These are phyloP conservation scores for Torulaspora quercuum DNA, from an alignment of 805 yeast genomes.

Conservation along the genomic window DNA sequence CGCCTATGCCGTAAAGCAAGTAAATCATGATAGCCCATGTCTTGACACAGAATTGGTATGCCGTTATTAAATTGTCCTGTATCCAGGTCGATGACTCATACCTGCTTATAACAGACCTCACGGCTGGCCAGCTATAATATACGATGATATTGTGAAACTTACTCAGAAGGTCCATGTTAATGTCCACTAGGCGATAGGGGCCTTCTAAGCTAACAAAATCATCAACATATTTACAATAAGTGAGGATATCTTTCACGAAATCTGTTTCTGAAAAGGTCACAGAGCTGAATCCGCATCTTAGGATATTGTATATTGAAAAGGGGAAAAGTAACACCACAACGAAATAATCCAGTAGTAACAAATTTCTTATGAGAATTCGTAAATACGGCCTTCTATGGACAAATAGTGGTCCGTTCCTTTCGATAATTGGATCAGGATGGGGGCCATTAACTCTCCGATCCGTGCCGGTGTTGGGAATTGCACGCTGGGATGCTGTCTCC, in stretches of 20 bases:
- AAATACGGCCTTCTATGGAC: slow-evolving; percentile 26
- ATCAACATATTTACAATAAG: slow-evolving; percentile 24
- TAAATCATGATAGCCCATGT: slow-evolving; percentile 22
- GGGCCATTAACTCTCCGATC: not conserved
- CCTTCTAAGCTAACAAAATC: slow-evolving; percentile 29
- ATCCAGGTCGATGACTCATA: slow-evolving; percentile 6
- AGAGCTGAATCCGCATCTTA: slow-evolving; percentile 29
- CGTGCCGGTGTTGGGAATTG: not conserved
- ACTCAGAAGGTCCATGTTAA: slow-evolving; percentile 25
- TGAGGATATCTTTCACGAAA: slow-evolving; percentile 26
- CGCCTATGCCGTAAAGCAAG: slow-evolving; percentile 29
- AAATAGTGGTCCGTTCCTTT: slow-evolving; percentile 16
- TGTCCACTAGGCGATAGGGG: slow-evolving; percentile 15
- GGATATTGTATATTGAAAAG: slow-evolving; percentile 32
- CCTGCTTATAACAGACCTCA: slow-evolving; percentile 5
- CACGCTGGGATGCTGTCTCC: slow-evolving; percentile 1
- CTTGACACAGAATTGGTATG: slow-evolving; percentile 25
- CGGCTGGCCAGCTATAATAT: slow-evolving; percentile 27
- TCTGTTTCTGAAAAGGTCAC: slow-evolving; percentile 33
- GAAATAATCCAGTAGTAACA: slow-evolving; percentile 31
- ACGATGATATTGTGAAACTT: slow-evolving; percentile 35
- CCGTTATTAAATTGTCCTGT: slow-evolving; percentile 6
- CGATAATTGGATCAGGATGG: slow-evolving; percentile 1
- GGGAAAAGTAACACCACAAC: slow-evolving; percentile 33
- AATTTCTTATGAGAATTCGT: slow-evolving; percentile 24